These are phyloP conservation scores for Plasmodium fragile DNA, from an alignment of 169 alveolate genomes.

Conservation along the genomic window DNA sequence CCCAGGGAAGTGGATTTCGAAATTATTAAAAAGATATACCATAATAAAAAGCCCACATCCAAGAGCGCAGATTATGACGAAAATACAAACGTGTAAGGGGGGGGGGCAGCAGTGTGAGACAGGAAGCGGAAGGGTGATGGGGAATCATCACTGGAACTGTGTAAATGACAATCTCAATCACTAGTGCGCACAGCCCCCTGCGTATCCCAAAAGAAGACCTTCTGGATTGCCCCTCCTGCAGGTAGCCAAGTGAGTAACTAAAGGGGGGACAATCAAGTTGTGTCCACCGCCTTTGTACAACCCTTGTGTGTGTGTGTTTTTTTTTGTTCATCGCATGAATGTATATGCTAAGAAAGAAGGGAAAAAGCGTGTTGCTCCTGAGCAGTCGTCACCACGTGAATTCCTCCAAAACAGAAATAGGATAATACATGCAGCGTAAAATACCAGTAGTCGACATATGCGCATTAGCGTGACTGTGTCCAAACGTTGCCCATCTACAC, in stretches of 20 bases:
- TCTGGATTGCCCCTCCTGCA: neutral
- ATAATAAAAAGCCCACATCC: conserved; percentile 55
- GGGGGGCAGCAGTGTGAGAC: no score
- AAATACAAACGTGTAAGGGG: conserved; percentile 27
- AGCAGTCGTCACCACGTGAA: neutral
- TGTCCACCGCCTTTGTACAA: neutral
- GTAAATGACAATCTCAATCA: neutral
- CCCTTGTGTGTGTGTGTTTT: neutral
- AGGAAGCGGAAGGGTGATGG: neutral
- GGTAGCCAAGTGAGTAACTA: neutral
- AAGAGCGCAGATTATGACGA: conserved; percentile 74
- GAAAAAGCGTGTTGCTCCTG: neutral
- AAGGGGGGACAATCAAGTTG: neutral
- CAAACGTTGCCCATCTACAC: neutral
- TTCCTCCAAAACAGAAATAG: neutral
- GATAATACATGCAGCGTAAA: neutral
- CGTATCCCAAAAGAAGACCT: neutral
- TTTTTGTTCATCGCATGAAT: neutral
- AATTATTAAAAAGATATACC: conserved; percentile 45
- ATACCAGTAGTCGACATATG: neutral
- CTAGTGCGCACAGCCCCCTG: neutral
- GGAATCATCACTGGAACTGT: neutral
- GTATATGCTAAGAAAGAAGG: neutral
- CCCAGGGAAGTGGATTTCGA: conserved; percentile 48
- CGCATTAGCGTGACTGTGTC: neutral